Conservation (phyloP, 768 basidiomycete genomes). For the Postia placenta region DNA sequence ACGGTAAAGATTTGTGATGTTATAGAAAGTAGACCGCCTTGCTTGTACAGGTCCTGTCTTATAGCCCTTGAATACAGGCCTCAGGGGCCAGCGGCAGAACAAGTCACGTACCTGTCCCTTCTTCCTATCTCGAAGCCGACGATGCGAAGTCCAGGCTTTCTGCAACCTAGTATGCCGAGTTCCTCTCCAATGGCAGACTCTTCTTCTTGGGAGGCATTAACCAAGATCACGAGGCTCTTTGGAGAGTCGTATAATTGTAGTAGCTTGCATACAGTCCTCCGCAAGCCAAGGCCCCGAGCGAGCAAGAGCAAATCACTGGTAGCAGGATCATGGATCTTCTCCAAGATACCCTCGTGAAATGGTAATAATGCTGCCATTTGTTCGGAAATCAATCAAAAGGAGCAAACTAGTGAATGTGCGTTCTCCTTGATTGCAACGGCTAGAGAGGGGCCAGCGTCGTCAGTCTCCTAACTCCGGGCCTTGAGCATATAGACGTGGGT, state of each 20-base stretch:
- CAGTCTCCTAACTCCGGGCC: too few relatives aligned
- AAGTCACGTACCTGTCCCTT: constrained; percentile 64
- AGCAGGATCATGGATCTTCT: constrained; percentile 67
- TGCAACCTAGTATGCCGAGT: constrained; percentile 85
- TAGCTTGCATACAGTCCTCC: constrained; percentile 76
- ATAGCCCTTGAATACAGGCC: too few relatives aligned
- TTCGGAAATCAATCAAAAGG: too few relatives aligned
- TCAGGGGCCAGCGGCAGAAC: too few relatives aligned
- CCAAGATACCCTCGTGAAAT: constrained; percentile 63
- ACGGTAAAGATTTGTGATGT: constrained; percentile 93
- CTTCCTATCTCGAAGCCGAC: constrained; percentile 77
- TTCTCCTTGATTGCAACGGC: too few relatives aligned
- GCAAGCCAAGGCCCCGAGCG: constrained; percentile 86
- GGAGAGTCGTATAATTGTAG: constrained; percentile 91
- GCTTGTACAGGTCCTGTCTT: constrained; percentile 77
- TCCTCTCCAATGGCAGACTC: constrained; percentile 91
- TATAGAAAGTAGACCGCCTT: constrained; percentile 85
- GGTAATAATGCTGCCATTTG: constrained; percentile 36
- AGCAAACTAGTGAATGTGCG: too few relatives aligned
- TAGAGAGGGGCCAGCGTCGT: too few relatives aligned
- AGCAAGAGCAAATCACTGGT: constrained; percentile 72
- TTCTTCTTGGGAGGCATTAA: constrained; percentile 82
- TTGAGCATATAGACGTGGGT: too few relatives aligned
- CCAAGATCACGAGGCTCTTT: constrained; percentile 75
- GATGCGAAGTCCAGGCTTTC: constrained; percentile 77